phyloP scores from a whole-genome alignment of 2,329 filamentous ascomycete species.

The Huntiella moniliformis region DNA sequence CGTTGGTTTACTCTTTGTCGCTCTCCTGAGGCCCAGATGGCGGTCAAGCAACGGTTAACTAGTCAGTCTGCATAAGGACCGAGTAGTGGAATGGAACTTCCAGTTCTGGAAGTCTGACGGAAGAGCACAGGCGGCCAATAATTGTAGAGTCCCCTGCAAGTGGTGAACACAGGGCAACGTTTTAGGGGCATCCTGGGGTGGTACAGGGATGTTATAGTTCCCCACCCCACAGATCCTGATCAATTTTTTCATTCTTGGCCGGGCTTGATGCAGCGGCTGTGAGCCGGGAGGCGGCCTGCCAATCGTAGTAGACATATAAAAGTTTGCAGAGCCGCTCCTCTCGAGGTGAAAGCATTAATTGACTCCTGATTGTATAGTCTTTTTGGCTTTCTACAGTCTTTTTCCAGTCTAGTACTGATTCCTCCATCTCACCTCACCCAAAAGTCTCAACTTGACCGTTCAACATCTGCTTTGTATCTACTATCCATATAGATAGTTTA shows the following conservation, averaged over 20 bases:
- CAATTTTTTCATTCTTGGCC: constrained; percentile 6
- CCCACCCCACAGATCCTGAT: constrained; percentile 12
- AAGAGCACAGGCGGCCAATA: neutral
- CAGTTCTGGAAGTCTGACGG: neutral
- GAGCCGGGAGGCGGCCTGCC: neutral
- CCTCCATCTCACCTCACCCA: neutral
- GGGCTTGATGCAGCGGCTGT: neutral
- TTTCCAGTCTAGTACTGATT: neutral
- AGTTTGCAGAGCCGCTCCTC: constrained; percentile 8
- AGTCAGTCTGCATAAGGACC: neutral
- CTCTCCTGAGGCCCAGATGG: too few relatives aligned
- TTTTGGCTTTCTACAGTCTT: constrained; percentile 1
- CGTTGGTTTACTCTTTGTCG: too few relatives aligned
- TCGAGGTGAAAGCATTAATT: neutral
- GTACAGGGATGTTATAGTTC: neutral
- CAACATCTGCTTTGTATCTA: neutral
- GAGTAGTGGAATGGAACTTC: constrained; percentile 2
- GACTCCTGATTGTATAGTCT: constrained; percentile 2
- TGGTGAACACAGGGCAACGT: too few relatives aligned
- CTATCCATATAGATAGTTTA: neutral
- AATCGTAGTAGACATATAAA: constrained; percentile 9
- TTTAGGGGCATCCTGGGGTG: neutral
- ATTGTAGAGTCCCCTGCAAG: too few relatives aligned
- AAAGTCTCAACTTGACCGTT: neutral
- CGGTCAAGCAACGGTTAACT: neutral